phyloP scores from a whole-genome alignment of 73 alveolate genomes.

The Paramecium pentaurelia region DNA sequence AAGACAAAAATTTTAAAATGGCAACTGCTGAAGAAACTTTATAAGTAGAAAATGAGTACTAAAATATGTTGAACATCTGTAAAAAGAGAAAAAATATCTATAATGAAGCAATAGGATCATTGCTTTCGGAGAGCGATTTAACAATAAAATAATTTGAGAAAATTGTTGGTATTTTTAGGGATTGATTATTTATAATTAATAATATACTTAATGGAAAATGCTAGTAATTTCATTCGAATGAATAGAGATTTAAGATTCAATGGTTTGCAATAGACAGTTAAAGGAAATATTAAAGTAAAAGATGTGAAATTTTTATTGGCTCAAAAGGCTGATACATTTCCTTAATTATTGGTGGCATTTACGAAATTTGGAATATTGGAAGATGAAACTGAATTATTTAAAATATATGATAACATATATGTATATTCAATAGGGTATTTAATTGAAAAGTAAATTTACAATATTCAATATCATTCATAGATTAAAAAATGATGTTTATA shows the following conservation, averaged over 20 bases:
- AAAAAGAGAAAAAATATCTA: slow-evolving; percentile 9
- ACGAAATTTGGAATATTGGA: neutral
- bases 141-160: slow-evolving; percentile 17
- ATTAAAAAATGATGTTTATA: neutral
- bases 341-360: neutral
- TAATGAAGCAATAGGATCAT: slow-evolving; percentile 10
- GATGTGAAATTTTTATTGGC: slow-evolving; percentile 7
- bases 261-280: neutral
- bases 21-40: neutral
- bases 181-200: neutral
- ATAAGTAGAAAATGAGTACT: neutral
- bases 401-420: neutral
- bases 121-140: slow-evolving; percentile 11
- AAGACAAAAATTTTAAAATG: neutral
- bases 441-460: neutral
- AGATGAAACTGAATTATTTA: neutral
- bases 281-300: neutral
- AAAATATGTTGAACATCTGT: neutral
- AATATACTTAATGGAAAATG: slow-evolving; percentile 5
- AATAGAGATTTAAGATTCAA: neutral
- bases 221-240: neutral
- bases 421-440: slow-evolving; percentile 16
- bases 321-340: neutral
- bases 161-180: slow-evolving; percentile 30
- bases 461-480: neutral